Base-by-base conservation (phyloP, 2,329 filamentous ascomycete species). In the Fusarium chlamydosporum region DNA sequence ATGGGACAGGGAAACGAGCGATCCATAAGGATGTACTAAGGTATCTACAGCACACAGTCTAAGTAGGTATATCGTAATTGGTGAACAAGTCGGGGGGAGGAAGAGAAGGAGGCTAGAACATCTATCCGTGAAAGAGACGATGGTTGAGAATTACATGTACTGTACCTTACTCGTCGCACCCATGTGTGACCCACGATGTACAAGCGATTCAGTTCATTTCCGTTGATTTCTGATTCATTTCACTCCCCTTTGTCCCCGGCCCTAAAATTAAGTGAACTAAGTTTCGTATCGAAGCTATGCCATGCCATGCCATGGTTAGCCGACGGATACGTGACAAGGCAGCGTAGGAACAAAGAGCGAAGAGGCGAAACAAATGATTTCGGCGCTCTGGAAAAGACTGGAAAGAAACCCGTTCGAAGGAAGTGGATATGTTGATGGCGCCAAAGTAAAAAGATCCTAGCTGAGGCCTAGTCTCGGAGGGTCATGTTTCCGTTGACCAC, bases 401-500 rank as follows among this genome's bases (percentile, higher is more conserved):
- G 66, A 69, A 69, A 66, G 48, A 67, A 67, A 46, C n/a, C 67
- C 67, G 67, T 46, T 63, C 47, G 67, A 62, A 67, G 67, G 62
- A 63, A 67, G 67, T 70, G 67, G 67, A 50, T 56, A 62, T 56
- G 43, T 40, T 52, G 45, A 38, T 65, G 53, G 61, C 54, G 60
- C 51, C 40, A 42, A 61, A 67, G 66, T 62, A 56, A 65, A 62
- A 35, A 37, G 45, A 57, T 47, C 41, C 42, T 50, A 29, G 54
- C 29, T 46, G 40, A 35, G 26, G 34, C 53, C 27, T 61, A 60
- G 57, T 37, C 56, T 61, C 57, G 35, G 50, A 12, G 26, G 13
- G 26, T 48, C 41, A 37, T 15, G 23, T 20, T 50, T 50, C 23
- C 33, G 23, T 38, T 38, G 47, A 38, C 38, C 47, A 20, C 34